Evolutionary conservation across 1,139 yeast genomes (phyloP), one percentile per base, ranked within the genome.

Genomic region (Meyerozyma elateridarum): DNA sequence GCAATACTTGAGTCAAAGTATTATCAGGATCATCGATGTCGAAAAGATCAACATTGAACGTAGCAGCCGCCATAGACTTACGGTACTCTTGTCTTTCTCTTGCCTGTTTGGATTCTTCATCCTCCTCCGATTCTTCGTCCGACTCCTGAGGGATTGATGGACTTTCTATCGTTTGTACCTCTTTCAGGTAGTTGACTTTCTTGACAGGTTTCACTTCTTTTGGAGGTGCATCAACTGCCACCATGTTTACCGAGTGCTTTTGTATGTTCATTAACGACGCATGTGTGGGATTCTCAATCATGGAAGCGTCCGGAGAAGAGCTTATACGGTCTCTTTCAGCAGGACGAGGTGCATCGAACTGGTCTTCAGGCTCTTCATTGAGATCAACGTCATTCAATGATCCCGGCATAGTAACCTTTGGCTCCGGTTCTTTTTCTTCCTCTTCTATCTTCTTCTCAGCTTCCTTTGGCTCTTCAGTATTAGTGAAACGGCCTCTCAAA

Each of bases 11-110:
- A 4, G 87, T 77, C 39, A 89, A 71, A 0, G 96, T 84, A 52
- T 84, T 85, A 48, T 87, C 96, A 2, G 95, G 95, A 52, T 85
- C 85, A 41, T 77, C 83, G 37, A 84, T 79, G 57, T 85, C 87
- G 57, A 85, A 85, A 30, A 78, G 73, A 37, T 80, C 83, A 31
- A 83, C 68, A 53, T 81, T 81, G 58, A 81, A 82, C 0, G 71
- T 64, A 6, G 73, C 73, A 1, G 75, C 74, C 2, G 75, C 75
- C 70, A 68, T 64, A 2, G 73, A 67, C 46, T 68, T 68, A 35
- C 75, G 61, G 37, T 63, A 61, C 38, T 67, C 73, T 45, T 67
- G 74, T 41, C 72, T 59, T 42, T 64, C 65, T 47, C 68, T 61
- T 1, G 72, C 70, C 35, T 59, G 54, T 4, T 44, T 45, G 25